phyloP scores from a whole-genome alignment of 2,329 filamentous ascomycete species.

The Fusarium bactridioides region DNA sequence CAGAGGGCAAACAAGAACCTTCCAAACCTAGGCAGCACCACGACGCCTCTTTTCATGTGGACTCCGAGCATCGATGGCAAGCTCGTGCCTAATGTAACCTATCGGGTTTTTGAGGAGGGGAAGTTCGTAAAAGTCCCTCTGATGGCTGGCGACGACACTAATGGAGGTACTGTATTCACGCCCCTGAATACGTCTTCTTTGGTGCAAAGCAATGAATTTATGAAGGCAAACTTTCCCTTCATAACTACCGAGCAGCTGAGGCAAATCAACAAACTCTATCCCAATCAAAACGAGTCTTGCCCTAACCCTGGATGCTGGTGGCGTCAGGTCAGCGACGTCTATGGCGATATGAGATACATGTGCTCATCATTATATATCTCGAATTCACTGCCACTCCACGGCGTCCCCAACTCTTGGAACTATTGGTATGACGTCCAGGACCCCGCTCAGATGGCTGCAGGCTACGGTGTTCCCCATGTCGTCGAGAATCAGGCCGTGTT shows the following conservation, averaged over 20 bases:
- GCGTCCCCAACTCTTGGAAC: slow-evolving; percentile 62
- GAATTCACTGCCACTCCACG: slow-evolving; percentile 41
- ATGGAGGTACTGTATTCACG: slow-evolving; percentile 50
- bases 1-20: slow-evolving; percentile 54
- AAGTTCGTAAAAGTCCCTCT: slow-evolving; percentile 63
- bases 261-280: slow-evolving; percentile 47
- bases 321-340: slow-evolving; percentile 48
- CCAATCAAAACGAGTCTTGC: slow-evolving; percentile 47
- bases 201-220: slow-evolving; percentile 44
- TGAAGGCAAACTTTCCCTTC: slow-evolving; percentile 47
- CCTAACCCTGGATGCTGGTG: slow-evolving; percentile 47
- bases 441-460: slow-evolving; percentile 56
- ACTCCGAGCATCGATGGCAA: slow-evolving; percentile 62
- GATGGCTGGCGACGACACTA: slow-evolving; percentile 53
- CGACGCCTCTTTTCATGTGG: slow-evolving; percentile 60
- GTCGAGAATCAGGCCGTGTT: slow-evolving; percentile 73
- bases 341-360: slow-evolving; percentile 48
- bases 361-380: slow-evolving; percentile 47
- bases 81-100: slow-evolving; percentile 60
- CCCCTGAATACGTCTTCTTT: slow-evolving; percentile 44
- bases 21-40: slow-evolving; percentile 39
- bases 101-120: slow-evolving; percentile 56
- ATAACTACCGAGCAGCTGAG: slow-evolving; percentile 44
- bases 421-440: slow-evolving; percentile 77
- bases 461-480: slow-evolving; percentile 72